Evolutionary conservation across 2,329 filamentous ascomycete species (phyloP).

Genomic region (Tolypocladium nubicola): DNA sequence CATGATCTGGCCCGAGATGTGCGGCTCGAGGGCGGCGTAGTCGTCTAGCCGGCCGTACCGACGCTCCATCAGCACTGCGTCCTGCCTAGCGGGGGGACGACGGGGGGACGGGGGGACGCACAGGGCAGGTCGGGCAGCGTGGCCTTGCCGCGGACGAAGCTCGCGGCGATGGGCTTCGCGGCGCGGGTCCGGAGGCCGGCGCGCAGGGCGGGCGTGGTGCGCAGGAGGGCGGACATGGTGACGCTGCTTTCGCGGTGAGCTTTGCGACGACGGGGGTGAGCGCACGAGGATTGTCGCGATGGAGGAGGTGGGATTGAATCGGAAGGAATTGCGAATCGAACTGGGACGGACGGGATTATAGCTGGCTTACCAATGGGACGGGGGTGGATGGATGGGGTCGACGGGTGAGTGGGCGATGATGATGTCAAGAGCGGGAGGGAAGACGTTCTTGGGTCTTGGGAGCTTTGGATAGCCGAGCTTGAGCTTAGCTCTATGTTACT

Average conservation of each 20-base stretch:
- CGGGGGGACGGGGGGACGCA: slow-evolving; percentile 19
- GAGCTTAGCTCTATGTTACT: slow-evolving; percentile 7
- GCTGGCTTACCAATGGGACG: slow-evolving; percentile 1
- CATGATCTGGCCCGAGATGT: slow-evolving; percentile 87
- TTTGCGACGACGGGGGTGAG: neutral
- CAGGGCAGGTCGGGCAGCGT: slow-evolving; percentile 80
- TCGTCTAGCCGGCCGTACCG: slow-evolving; percentile 51
- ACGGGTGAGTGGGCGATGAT: slow-evolving; percentile 6
- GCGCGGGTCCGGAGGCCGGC: slow-evolving; percentile 60
- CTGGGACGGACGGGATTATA: neutral
- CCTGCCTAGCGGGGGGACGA: neutral
- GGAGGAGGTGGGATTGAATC: neutral
- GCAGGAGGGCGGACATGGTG: slow-evolving; percentile 69
- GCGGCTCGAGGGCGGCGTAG: slow-evolving; percentile 84
- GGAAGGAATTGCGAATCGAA: neutral
- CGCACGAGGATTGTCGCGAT: neutral
- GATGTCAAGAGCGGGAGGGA: slow-evolving; percentile 1
- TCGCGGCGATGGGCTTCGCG: slow-evolving; percentile 51
- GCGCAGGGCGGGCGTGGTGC: slow-evolving; percentile 56
- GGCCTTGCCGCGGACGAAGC: slow-evolving; percentile 77
- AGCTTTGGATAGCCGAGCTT: slow-evolving; percentile 3
- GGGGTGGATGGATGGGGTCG: slow-evolving; percentile 1
- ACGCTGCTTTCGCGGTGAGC: neutral
- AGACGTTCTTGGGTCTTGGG: neutral
- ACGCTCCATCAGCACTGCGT: neutral